These are phyloP conservation scores for Arachnomyces sp. DNA, from an alignment of 2,329 filamentous ascomycete species.

Conservation along the genomic window DNA sequence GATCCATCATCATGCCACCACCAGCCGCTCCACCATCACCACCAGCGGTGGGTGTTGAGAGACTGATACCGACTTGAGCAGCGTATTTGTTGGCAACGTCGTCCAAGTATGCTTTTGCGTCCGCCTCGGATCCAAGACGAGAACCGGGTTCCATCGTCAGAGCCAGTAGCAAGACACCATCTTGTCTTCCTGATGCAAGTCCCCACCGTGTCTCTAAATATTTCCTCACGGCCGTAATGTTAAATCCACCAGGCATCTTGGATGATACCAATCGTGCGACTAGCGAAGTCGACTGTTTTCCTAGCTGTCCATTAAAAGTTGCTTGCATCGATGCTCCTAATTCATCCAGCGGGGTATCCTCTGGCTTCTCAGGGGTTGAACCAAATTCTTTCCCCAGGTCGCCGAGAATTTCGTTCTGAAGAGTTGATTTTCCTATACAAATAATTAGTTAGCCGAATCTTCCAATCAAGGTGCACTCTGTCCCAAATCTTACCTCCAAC, in stretches of 20 bases:
- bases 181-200: constrained; percentile 75
- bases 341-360: constrained; percentile 94
- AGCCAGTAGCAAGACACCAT: constrained; percentile 78
- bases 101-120: constrained; percentile 90
- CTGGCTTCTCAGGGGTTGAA: constrained; percentile 94
- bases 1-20: constrained; percentile 98
- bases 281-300: constrained; percentile 89
- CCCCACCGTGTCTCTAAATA: constrained; percentile 94
- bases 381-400: constrained; percentile 98
- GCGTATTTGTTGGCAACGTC: constrained; percentile 87
- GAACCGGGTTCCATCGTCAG: constrained; percentile 88
- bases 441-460: constrained; percentile 13
- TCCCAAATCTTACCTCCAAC: constrained; percentile 68
- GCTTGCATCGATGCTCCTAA: constrained; percentile 91
- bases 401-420: constrained; percentile 97
- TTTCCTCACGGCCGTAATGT: constrained; percentile 91
- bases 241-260: constrained; percentile 99
- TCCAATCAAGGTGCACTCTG: constrained; percentile 1
- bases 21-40: constrained; percentile 64
- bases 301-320: constrained; percentile 97
- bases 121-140: constrained; percentile 79
- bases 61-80: constrained; percentile 68
- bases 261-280: constrained; percentile 93
- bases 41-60: constrained; percentile 64
- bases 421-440: constrained; percentile 81